Conservation (phyloP, 2,329 filamentous ascomycete species). For the Decorospora gaudefroyi region DNA sequence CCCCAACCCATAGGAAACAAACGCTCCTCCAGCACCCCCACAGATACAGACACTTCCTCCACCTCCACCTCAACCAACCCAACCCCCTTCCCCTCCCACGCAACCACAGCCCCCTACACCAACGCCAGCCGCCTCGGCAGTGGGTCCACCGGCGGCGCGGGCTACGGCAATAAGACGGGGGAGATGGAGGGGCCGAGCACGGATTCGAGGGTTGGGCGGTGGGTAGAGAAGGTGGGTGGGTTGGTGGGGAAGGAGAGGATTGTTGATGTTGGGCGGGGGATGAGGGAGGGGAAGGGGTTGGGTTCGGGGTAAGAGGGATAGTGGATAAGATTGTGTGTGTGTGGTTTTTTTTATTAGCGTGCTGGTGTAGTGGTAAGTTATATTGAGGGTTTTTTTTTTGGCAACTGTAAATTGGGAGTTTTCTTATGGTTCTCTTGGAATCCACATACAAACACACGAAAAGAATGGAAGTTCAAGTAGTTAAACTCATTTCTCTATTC, state of each 20-base stretch:
- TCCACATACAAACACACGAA: too few species aligned
- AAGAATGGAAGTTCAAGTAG: too few species aligned
- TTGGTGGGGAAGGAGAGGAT: conserved; percentile 56
- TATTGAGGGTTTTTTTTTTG: too few species aligned
- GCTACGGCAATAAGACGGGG: conserved; percentile 49
- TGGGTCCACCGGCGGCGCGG: conserved; percentile 43
- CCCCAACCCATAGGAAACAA: conserved; percentile 39
- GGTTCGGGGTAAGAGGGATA: too few species aligned
- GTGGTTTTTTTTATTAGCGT: too few species aligned
- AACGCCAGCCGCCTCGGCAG: conserved; percentile 34
- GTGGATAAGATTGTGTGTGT: too few species aligned
- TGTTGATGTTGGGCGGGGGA: conserved; percentile 56
- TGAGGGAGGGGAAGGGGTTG: conserved; percentile 50
- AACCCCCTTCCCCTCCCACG: conserved; percentile 28
- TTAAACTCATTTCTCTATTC: too few species aligned
- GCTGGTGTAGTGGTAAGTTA: too few species aligned
- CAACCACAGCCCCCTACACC: conserved; percentile 32
- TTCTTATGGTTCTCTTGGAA: too few species aligned
- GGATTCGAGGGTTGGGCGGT: conserved; percentile 60
- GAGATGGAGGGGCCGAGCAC: conserved; percentile 15
- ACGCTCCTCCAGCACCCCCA: conserved; percentile 18
- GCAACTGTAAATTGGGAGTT: too few species aligned
- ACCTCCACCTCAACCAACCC: conserved; percentile 2
- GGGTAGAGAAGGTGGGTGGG: conserved; percentile 63
- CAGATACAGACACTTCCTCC: too few species aligned